Conservation (phyloP, 148 eudicot genomes). For the Rhododendron ovatum region DNA sequence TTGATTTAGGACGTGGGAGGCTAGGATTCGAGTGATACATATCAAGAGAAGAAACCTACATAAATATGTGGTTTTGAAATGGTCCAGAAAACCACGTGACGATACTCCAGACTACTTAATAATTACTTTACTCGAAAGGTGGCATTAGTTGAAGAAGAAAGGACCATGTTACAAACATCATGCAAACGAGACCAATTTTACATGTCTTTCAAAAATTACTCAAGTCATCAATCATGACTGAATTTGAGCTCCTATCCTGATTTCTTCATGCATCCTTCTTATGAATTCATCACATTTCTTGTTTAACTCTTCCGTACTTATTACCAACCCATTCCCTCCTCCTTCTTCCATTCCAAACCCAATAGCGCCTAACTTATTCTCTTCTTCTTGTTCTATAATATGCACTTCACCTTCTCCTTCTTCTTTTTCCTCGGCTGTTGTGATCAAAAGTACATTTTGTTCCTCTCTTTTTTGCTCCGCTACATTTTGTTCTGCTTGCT, state of each 20-base stretch:
- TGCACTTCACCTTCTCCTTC: background rate
- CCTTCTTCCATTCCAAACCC: slow-evolving; percentile 2
- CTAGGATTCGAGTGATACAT: no score
- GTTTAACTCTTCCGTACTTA: slow-evolving; percentile 69
- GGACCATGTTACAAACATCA: background rate
- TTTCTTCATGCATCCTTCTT: slow-evolving; percentile 62
- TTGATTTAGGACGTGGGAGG: no score
- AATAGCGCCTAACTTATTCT: background rate
- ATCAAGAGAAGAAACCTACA: no score
- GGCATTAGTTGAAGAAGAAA: no score
- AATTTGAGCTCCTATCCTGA: slow-evolving; percentile 47
- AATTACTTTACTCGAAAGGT: no score
- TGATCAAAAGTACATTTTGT: background rate
- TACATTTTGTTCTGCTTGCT: no score
- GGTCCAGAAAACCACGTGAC: no score
- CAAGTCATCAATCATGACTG: background rate
- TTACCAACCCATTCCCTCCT: slow-evolving; percentile 1
- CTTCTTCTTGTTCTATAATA: slow-evolving; percentile 22
- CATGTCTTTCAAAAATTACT: background rate
- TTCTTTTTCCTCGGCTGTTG: background rate
- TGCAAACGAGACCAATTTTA: background rate
- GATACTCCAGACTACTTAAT: no score
- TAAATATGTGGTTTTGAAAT: no score
- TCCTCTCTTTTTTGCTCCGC: background rate
- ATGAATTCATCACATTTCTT: slow-evolving; percentile 74